Percentiles rank a stretch among this genome's conserved stretches.
Conservation (phyloP, 305 asterid genomes). For the Striga hermonthica region DNA sequence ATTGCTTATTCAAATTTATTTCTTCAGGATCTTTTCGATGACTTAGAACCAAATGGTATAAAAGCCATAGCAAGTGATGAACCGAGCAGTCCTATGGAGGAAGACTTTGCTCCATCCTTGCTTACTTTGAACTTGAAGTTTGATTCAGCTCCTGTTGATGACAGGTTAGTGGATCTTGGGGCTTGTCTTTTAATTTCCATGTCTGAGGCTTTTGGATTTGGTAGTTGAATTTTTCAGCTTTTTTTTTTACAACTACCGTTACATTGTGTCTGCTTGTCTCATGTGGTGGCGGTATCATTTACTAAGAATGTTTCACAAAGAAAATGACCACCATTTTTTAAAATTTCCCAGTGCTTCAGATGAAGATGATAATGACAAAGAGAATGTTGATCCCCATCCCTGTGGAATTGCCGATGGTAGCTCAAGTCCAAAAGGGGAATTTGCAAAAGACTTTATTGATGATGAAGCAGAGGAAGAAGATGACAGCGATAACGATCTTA, state of each 20-base stretch:
- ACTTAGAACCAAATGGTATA: slow-evolving; percentile 45
- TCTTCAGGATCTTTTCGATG: slow-evolving; percentile 71
- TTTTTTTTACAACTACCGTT: not conserved
- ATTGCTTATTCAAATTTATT: slow-evolving; percentile 23
- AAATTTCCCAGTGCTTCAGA: slow-evolving; percentile 65
- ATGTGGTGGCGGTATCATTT: slow-evolving; percentile 15
- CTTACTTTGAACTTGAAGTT: slow-evolving; percentile 66
- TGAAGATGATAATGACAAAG: slow-evolving; percentile 69
- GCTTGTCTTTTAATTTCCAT: slow-evolving; percentile 20
- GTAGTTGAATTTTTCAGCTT: slow-evolving; percentile 17
- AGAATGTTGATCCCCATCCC: slow-evolving; percentile 53
- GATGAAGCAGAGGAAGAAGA: slow-evolving; percentile 97
- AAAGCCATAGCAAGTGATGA: slow-evolving; percentile 40
- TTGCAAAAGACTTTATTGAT: slow-evolving; percentile 69
- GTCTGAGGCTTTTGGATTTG: slow-evolving; percentile 24
- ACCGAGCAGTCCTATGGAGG: slow-evolving; percentile 46
- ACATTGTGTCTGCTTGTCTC: slow-evolving; percentile 10
- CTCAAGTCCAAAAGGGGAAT: slow-evolving; percentile 56
- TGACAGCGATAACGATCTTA: slow-evolving; percentile 69
- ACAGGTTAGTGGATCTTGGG: slow-evolving; percentile 46
- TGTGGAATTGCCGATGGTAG: slow-evolving; percentile 30
- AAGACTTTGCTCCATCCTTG: slow-evolving; percentile 61
- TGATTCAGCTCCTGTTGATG: slow-evolving; percentile 71
- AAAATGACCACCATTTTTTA: slow-evolving; percentile 14
- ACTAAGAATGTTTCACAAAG: slow-evolving; percentile 16